A percentile compares a stretch with the other conserved stretches of the same genome.
Conservation (phyloP, 2,329 filamentous ascomycete species). For the Gaeumannomyces sp. region DNA sequence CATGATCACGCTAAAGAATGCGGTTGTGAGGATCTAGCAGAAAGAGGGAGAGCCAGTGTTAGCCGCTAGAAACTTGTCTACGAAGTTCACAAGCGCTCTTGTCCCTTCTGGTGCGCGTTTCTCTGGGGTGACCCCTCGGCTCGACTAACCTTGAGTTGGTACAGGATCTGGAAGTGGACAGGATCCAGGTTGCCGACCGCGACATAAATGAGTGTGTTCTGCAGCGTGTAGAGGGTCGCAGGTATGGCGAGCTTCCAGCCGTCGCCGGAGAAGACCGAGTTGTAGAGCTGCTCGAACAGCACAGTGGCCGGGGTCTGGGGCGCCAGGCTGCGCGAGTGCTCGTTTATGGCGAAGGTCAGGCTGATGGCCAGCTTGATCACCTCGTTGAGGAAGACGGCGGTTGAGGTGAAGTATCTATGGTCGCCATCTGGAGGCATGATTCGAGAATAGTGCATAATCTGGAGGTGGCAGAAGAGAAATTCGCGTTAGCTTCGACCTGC, state of each 20-base stretch:
- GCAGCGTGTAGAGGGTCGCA: constrained; percentile 79
- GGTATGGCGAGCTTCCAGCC: constrained; percentile 94
- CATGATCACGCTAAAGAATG: constrained; percentile 76
- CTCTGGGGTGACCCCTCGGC: background rate
- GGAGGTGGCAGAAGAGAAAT: constrained; percentile 10
- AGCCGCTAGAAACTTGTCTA: background rate
- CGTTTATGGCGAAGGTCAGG: constrained; percentile 80
- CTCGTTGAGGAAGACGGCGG: constrained; percentile 90
- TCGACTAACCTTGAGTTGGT: constrained; percentile 71
- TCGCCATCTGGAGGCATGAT: constrained; percentile 82
- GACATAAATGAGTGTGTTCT: constrained; percentile 91
- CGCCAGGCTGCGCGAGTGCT: constrained; percentile 71
- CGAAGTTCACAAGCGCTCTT: background rate
- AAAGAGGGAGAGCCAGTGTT: background rate
- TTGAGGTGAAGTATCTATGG: constrained; percentile 88
- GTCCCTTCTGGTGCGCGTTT: background rate
- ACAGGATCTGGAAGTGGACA: constrained; percentile 87
- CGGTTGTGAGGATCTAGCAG: constrained; percentile 72
- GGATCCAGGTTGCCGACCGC: constrained; percentile 87
- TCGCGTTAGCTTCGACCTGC: constrained; percentile 10
- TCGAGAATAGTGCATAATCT: constrained; percentile 92
- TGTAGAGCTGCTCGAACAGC: constrained; percentile 72
- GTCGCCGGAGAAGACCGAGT: constrained; percentile 78
- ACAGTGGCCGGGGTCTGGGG: constrained; percentile 74
- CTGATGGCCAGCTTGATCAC: constrained; percentile 84